phyloP scores from a whole-genome alignment of 2,329 filamentous ascomycete genomes.

The Chlorencoelia australis region DNA sequence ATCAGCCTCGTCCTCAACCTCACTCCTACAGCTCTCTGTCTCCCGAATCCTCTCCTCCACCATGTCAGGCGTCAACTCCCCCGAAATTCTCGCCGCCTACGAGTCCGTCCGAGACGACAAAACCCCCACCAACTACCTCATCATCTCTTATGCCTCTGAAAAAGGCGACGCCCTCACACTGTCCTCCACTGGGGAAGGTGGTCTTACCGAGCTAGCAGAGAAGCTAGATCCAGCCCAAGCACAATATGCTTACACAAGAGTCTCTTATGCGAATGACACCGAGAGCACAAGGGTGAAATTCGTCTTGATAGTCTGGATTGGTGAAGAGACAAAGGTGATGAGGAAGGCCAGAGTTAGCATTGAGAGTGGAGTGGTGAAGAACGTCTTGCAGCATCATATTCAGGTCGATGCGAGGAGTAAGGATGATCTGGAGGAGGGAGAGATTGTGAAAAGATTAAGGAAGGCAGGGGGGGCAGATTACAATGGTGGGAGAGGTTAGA shows the following conservation, averaged over 20 bases:
- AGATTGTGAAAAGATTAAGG: slow-evolving; percentile 50
- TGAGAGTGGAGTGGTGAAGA: slow-evolving; percentile 56
- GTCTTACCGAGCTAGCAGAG: slow-evolving; percentile 45
- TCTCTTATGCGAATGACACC: slow-evolving; percentile 62
- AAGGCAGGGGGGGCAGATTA: slow-evolving; percentile 63
- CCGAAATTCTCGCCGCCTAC: slow-evolving; percentile 55
- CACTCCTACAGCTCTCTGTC: not conserved
- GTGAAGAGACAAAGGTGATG: slow-evolving; percentile 55
- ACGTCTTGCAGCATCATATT: slow-evolving; percentile 52
- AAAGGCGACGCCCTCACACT: slow-evolving; percentile 48
- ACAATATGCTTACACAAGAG: slow-evolving; percentile 34
- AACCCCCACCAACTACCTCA: slow-evolving; percentile 54
- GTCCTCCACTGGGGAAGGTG: slow-evolving; percentile 47
- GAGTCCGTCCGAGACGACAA: slow-evolving; percentile 59
- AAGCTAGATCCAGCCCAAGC: slow-evolving; percentile 38
- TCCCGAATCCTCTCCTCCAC: slow-evolving; percentile 1
- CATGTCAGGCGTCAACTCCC: slow-evolving; percentile 47
- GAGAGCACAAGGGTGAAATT: slow-evolving; percentile 62
- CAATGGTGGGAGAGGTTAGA: slow-evolving; percentile 49
- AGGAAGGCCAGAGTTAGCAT: slow-evolving; percentile 59
- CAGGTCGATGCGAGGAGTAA: slow-evolving; percentile 51
- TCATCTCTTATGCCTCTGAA: slow-evolving; percentile 49
- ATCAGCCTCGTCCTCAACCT: not conserved
- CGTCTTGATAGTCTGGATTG: slow-evolving; percentile 58
- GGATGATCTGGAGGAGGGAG: slow-evolving; percentile 49